Conservation (phyloP, 106 monocot genomes). For the Dioscorea zingiberensis region DNA sequence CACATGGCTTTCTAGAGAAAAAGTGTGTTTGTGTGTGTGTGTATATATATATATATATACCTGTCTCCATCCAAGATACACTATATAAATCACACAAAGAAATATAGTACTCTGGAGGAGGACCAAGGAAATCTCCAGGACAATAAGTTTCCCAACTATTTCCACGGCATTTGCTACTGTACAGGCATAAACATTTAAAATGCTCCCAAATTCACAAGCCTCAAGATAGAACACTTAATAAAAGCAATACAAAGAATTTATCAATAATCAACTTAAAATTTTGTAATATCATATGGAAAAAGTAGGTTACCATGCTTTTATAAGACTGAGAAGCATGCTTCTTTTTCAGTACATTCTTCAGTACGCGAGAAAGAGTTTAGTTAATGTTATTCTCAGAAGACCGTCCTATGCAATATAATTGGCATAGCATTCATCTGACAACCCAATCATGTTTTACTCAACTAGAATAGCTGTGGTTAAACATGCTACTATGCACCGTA, state of each 20-base stretch:
- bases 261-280: neutral
- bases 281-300: neutral
- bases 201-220: slow-evolving; percentile 88
- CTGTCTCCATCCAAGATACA: slow-evolving; percentile 88
- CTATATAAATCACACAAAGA: slow-evolving; percentile 80
- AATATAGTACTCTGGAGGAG: slow-evolving; percentile 51
- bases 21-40: no score
- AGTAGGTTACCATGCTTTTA: slow-evolving; percentile 65
- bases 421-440: no score
- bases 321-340: slow-evolving; percentile 65
- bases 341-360: slow-evolving; percentile 54
- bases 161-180: slow-evolving; percentile 72
- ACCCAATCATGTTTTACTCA: no score
- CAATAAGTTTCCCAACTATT: slow-evolving; percentile 81
- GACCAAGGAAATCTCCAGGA: slow-evolving; percentile 41
- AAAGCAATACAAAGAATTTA: neutral
- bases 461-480: no score
- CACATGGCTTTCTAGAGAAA: no score
- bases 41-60: slow-evolving; percentile 23
- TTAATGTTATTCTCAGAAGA: no score
- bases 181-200: slow-evolving; percentile 65
- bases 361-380: neutral
- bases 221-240: slow-evolving; percentile 74
- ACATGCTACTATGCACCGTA: no score
- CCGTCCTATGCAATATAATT: no score